A percentile compares a stretch with the other conserved stretches of the same genome.
phyloP scores from a whole-genome alignment of 306 rosid species.

The Cucumis melo region DNA sequence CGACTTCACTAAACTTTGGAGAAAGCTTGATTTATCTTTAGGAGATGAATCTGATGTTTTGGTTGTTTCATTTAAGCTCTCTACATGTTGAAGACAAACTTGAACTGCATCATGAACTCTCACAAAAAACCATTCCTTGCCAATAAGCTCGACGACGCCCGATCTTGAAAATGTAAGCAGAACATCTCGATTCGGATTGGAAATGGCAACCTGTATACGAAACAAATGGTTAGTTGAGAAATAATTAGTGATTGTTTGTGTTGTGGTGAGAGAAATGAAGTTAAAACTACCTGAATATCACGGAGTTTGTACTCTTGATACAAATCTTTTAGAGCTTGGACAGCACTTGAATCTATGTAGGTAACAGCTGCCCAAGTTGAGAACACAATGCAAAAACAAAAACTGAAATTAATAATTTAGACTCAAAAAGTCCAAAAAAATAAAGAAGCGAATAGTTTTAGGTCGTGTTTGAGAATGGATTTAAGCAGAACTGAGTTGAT shows the following conservation, averaged over 20 bases:
- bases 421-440: not conserved
- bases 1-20: constrained; percentile 26
- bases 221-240: not conserved
- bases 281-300: constrained; percentile 49
- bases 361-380: constrained; percentile 66
- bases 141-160: constrained; percentile 68
- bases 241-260: not conserved
- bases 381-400: constrained; percentile 8
- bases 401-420: not conserved
- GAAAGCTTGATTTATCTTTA: constrained; percentile 28
- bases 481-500: not conserved
- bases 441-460: not conserved
- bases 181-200: constrained; percentile 79
- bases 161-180: constrained; percentile 61
- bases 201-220: constrained; percentile 69
- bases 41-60: constrained; percentile 10
- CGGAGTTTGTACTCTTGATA: constrained; percentile 82
- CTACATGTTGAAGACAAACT: constrained; percentile 87
- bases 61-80: constrained; percentile 26
- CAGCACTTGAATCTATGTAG: constrained; percentile 88
- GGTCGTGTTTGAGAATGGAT: not conserved
- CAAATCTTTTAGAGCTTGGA: constrained; percentile 83
- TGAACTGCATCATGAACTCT: constrained; percentile 99
- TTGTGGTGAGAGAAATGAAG: not conserved
- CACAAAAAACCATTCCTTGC: constrained; percentile 93